A percentile compares a stretch with the other conserved stretches of the same genome.
phyloP scores from a whole-genome alignment of 371 early-diverging fungal genomes.

The Syncephalastrum racemosum region DNA sequence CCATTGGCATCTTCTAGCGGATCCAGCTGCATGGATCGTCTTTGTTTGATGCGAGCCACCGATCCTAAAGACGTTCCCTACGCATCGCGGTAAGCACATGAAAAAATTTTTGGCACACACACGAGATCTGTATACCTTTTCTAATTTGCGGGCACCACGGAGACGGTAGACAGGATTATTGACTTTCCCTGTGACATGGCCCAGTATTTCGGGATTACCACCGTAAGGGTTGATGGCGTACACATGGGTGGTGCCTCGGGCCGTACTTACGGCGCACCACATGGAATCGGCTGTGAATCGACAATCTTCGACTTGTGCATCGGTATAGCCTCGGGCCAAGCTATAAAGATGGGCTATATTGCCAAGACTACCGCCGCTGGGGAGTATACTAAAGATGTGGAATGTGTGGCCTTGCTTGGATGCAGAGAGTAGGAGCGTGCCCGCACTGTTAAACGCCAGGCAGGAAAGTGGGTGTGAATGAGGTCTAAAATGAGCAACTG shows the following conservation, averaged over 20 bases:
- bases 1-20: conserved; percentile 2
- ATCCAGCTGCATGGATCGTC: conserved; percentile 40
- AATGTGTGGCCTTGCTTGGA: conserved; percentile 77
- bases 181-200: conserved; percentile 53
- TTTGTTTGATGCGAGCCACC: conserved; percentile 57
- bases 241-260: conserved; percentile 78
- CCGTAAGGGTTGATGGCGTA: conserved; percentile 74
- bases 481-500: conserved; percentile 73
- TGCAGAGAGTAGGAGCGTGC: conserved; percentile 70
- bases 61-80: conserved; percentile 34
- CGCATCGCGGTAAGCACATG: no score
- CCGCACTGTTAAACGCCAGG: conserved; percentile 65
- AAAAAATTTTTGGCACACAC: no score
- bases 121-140: neutral
- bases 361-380: conserved; percentile 21
- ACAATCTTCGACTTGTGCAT: conserved; percentile 74
- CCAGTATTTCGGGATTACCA: conserved; percentile 62
- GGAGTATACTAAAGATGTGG: conserved; percentile 60
- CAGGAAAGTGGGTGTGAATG: conserved; percentile 73
- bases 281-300: conserved; percentile 71
- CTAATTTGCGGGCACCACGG: neutral
- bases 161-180: conserved; percentile 34
- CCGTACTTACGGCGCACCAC: conserved; percentile 80
- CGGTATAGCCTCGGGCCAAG: conserved; percentile 76
- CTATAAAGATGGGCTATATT: conserved; percentile 65